Evolutionary conservation across 768 basidiomycete species (phyloP).

Genomic region (Boletus vinaceobasis): DNA sequence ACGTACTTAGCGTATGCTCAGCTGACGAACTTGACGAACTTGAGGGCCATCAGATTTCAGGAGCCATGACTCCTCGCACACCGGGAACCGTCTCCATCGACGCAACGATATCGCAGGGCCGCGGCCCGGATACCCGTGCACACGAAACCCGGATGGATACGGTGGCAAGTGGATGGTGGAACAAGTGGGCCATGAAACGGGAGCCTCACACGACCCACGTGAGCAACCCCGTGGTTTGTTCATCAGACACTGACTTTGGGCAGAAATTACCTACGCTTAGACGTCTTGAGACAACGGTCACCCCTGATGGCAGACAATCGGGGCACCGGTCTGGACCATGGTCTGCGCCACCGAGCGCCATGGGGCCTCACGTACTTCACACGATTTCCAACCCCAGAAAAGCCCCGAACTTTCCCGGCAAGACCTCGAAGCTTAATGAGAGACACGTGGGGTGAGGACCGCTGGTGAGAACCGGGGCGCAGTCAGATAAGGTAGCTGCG

Average conservation of each 20-base stretch:
- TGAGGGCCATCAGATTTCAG: constrained; percentile 19
- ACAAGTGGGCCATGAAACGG: constrained; percentile 43
- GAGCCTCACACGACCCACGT: constrained; percentile 16
- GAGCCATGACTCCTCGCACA: constrained; percentile 31
- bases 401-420: constrained; percentile 9
- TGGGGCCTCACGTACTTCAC: constrained; percentile 17
- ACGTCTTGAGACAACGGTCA: constrained; percentile 48
- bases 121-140: constrained; percentile 18
- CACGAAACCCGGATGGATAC: constrained; percentile 34
- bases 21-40: constrained; percentile 45
- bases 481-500: constrained; percentile 2
- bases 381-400: constrained; percentile 20
- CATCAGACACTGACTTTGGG: constrained; percentile 6
- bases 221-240: constrained; percentile 14
- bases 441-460: constrained; percentile 9
- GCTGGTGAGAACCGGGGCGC: not conserved
- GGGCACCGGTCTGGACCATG: constrained; percentile 25
- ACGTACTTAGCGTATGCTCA: constrained; percentile 41
- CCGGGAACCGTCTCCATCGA: constrained; percentile 30
- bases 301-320: constrained; percentile 40
- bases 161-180: constrained; percentile 50
- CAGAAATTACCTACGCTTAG: constrained; percentile 35
- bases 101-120: constrained; percentile 28
- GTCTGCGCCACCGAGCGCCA: constrained; percentile 25
- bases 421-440: constrained; percentile 7